Conservation (phyloP, 1,284 basidiomycete species). For the Rhodotorula glutinis region DNA sequence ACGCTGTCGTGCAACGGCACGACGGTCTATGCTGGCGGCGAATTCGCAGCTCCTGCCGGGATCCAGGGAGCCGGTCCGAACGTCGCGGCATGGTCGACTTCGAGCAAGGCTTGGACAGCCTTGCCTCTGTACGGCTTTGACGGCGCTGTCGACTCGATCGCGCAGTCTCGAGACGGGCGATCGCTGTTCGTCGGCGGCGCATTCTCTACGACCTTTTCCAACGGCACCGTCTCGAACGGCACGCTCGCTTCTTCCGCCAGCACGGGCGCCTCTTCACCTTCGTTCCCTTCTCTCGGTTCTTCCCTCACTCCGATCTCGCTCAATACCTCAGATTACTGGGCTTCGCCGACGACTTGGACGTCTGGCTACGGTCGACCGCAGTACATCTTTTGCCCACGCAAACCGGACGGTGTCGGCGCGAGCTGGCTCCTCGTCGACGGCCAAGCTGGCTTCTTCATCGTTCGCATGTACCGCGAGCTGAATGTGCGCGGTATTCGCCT, state of each 20-base stretch:
- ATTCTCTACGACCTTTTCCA: slow-evolving; percentile 54
- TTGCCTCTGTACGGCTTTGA: slow-evolving; percentile 78
- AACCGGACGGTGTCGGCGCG: slow-evolving; percentile 68
- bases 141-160: slow-evolving; percentile 75
- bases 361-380: slow-evolving; percentile 66
- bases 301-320: slow-evolving; percentile 81
- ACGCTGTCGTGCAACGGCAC: slow-evolving; percentile 77
- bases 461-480: slow-evolving; percentile 68
- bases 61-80: slow-evolving; percentile 50
- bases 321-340: slow-evolving; percentile 58
- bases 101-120: slow-evolving; percentile 64
- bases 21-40: slow-evolving; percentile 80
- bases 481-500: slow-evolving; percentile 75
- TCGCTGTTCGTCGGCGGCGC: slow-evolving; percentile 84
- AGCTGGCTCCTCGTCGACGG: slow-evolving; percentile 80
- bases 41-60: slow-evolving; percentile 56
- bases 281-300: slow-evolving; percentile 70
- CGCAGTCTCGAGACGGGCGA: slow-evolving; percentile 64
- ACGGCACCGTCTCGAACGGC: slow-evolving; percentile 22
- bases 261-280: slow-evolving; percentile 47
- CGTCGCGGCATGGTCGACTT: slow-evolving; percentile 74
- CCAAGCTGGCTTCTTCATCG: slow-evolving; percentile 65
- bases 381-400: slow-evolving; percentile 78
- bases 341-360: slow-evolving; percentile 65
- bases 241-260: slow-evolving; percentile 42